Conservation (phyloP, 306 rosid species). For the Spatholobus suberectus region DNA sequence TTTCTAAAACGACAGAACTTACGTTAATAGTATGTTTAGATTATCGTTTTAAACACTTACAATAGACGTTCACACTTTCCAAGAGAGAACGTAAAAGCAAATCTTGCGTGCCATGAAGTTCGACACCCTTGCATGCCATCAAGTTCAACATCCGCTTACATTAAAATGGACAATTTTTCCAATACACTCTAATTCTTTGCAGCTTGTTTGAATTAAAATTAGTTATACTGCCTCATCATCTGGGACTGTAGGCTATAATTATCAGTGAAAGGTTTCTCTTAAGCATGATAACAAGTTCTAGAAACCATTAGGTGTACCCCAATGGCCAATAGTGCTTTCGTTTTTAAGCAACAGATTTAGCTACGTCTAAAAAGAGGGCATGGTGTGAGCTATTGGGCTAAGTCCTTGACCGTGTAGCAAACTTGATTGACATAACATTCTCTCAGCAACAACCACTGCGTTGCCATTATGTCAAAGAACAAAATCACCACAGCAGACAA, state of each 20-base stretch:
- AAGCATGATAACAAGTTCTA: background rate
- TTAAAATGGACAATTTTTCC: background rate
- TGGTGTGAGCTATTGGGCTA: background rate
- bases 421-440: background rate
- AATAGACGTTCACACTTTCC: background rate
- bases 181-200: background rate
- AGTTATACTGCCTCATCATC: background rate
- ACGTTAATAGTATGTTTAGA: background rate
- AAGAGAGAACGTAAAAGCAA: too few relatives aligned
- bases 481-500: slow-evolving; percentile 12
- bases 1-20: background rate
- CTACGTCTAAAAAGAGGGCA: background rate
- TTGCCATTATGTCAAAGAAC: background rate
- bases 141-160: background rate
- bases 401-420: slow-evolving; percentile 6
- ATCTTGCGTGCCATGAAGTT: too few relatives aligned
- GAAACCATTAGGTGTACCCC: background rate
- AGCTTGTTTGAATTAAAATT: background rate
- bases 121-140: background rate
- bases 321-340: background rate
- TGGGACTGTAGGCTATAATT: background rate
- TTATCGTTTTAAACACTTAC: background rate
- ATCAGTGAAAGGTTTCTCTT: background rate
- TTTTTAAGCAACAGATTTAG: background rate
- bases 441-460: background rate